Conservation (phyloP, 192 early-diverging fungal species). For the Coemansia umbellata region DNA sequence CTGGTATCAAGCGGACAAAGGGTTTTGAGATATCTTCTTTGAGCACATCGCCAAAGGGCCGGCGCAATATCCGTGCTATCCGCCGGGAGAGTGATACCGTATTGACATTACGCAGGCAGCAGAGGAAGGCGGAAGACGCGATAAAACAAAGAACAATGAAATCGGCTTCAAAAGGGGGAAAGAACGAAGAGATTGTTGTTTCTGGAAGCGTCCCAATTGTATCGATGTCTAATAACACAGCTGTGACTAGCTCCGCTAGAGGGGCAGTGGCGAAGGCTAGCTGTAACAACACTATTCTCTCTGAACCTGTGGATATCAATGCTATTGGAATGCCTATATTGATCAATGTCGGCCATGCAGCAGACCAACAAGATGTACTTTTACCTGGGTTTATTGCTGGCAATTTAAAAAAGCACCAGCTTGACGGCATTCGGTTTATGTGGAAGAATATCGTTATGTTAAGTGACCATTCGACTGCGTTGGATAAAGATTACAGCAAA, state of each 20-base stretch:
- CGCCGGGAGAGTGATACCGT: slow-evolving; percentile 22
- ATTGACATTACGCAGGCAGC: slow-evolving; percentile 11
- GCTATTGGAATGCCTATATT: slow-evolving; percentile 26
- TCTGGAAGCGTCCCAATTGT: too few species aligned
- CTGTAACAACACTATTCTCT: too few species aligned
- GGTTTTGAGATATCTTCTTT: background rate
- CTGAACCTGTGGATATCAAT: background rate
- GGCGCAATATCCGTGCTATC: slow-evolving; percentile 37
- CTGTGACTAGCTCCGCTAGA: too few species aligned
- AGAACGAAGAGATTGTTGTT: slow-evolving; percentile 2
- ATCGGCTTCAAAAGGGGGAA: too few species aligned
- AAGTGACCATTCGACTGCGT: slow-evolving; percentile 23
- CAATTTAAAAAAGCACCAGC: slow-evolving; percentile 65
- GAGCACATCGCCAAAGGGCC: background rate
- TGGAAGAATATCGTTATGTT: slow-evolving; percentile 75
- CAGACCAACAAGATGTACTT: slow-evolving; percentile 10
- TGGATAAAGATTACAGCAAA: background rate
- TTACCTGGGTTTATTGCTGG: slow-evolving; percentile 55
- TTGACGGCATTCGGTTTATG: slow-evolving; percentile 76
- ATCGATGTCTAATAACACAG: background rate
- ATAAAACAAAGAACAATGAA: too few species aligned
- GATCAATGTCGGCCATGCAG: slow-evolving; percentile 56
- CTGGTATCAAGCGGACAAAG: too few species aligned
- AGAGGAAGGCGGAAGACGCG: slow-evolving; percentile 3
- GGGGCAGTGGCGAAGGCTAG: too few species aligned